Evolutionary conservation across 192 early-diverging fungal species (phyloP).

Genomic region (Globomyces pollinis-pini): DNA sequence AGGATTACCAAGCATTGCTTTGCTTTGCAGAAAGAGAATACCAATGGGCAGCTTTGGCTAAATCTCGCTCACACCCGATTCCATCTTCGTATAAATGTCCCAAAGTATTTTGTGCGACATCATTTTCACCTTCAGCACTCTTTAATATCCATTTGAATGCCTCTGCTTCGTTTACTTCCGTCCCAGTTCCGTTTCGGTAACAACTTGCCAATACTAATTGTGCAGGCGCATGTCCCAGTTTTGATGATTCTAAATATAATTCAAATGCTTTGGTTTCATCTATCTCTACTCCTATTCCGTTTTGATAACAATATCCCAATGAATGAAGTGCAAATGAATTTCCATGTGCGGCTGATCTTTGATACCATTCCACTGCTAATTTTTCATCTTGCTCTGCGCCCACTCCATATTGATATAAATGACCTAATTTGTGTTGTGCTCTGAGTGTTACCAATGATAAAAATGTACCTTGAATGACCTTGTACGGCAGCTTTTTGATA

Average conservation of each 20-base stretch:
- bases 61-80: slow-evolving; percentile 51
- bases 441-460: neutral
- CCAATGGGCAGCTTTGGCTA: slow-evolving; percentile 60
- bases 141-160: slow-evolving; percentile 69
- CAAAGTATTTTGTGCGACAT: slow-evolving; percentile 71
- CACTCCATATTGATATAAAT: slow-evolving; percentile 80
- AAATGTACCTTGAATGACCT: slow-evolving; percentile 30
- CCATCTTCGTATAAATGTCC: slow-evolving; percentile 80
- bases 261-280: slow-evolving; percentile 52
- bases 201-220: slow-evolving; percentile 52
- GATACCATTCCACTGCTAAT: slow-evolving; percentile 64
- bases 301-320: slow-evolving; percentile 76
- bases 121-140: slow-evolving; percentile 55
- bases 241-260: slow-evolving; percentile 31
- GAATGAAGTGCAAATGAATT: slow-evolving; percentile 65
- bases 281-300: slow-evolving; percentile 60
- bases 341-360: slow-evolving; percentile 46
- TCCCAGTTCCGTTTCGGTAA: slow-evolving; percentile 71
- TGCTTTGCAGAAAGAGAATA: slow-evolving; percentile 62
- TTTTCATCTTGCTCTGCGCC: slow-evolving; percentile 66
- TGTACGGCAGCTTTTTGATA: slow-evolving; percentile 44
- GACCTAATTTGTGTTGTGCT: slow-evolving; percentile 70
- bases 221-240: slow-evolving; percentile 48
- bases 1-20: slow-evolving; percentile 60
- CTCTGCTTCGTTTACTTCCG: slow-evolving; percentile 50